Evolutionary conservation across 2,329 filamentous ascomycete genomes (phyloP).

Genomic region (Cordyceps farinosa): DNA sequence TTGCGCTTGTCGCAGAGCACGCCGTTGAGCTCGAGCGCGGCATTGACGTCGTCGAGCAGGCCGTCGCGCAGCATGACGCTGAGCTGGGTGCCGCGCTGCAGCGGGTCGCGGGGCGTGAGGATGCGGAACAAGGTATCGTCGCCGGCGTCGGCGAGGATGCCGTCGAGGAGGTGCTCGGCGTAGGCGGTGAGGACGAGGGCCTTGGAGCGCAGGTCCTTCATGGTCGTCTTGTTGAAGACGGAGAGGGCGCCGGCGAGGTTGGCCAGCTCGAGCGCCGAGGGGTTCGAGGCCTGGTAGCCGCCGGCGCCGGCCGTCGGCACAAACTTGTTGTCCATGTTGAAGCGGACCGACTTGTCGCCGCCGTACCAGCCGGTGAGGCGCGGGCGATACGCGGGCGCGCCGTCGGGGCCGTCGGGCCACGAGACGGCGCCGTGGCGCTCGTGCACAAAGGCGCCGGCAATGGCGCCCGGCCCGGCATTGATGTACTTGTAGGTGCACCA

Average conservation of each 20-base stretch:
- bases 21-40: conserved; percentile 61
- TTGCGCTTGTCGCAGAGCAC: conserved; percentile 80
- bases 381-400: conserved; percentile 49
- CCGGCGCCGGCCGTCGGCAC: conserved; percentile 72
- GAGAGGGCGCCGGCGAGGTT: conserved; percentile 69
- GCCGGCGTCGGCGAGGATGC: conserved; percentile 35
- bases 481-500: conserved; percentile 97
- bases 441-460: conserved; percentile 79
- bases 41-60: conserved; percentile 64
- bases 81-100: conserved; percentile 72
- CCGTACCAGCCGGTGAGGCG: conserved; percentile 86
- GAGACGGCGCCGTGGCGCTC: conserved; percentile 62
- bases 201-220: conserved; percentile 65
- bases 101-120: conserved; percentile 66
- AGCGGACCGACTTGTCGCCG: conserved; percentile 69
- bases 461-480: conserved; percentile 78
- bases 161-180: conserved; percentile 62
- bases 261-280: conserved; percentile 71
- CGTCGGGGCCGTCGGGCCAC: conserved; percentile 34
- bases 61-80: conserved; percentile 68
- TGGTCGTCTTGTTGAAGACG: conserved; percentile 69
- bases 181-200: conserved; percentile 73
- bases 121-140: conserved; percentile 48
- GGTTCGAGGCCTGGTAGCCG: conserved; percentile 84
- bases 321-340: conserved; percentile 81